Evolutionary conservation across 1,139 yeast genomes (phyloP).

Genomic region (Spathaspora jeffriesii): DNA sequence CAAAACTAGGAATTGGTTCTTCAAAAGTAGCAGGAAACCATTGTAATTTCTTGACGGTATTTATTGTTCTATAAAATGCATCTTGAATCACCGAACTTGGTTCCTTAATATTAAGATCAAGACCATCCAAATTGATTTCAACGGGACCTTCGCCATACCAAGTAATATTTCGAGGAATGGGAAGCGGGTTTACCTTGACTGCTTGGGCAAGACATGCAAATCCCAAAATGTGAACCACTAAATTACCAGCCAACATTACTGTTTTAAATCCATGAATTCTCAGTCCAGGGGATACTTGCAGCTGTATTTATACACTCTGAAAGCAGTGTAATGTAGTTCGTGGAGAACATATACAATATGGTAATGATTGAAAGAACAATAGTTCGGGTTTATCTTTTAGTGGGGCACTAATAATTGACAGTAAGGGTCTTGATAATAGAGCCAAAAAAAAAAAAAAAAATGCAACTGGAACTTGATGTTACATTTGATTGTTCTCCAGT

Average conservation of each 20-base stretch:
- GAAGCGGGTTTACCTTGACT: conserved; percentile 21
- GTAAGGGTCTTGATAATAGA: neutral
- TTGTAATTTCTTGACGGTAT: conserved; percentile 17
- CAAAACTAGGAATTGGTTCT: conserved; percentile 14
- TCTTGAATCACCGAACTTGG: conserved; percentile 12
- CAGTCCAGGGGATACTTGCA: neutral
- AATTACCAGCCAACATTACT: neutral
- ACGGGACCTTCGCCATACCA: conserved; percentile 16
- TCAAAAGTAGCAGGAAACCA: conserved; percentile 32
- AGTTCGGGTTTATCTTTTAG: neutral
- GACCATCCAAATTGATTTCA: conserved; percentile 5
- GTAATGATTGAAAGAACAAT: neutral
- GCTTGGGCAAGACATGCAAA: conserved; percentile 7
- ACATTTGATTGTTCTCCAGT: conserved; percentile 2
- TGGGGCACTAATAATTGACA: neutral
- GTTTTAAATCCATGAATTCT: neutral
- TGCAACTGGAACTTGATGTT: neutral
- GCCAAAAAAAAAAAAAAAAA: neutral
- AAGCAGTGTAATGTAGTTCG: neutral
- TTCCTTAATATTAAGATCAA: conserved; percentile 4
- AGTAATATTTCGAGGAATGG: conserved; percentile 20
- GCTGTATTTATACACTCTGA: neutral
- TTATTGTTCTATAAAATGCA: conserved; percentile 20
- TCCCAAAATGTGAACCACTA: neutral
- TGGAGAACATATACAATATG: neutral